Conservation (phyloP, 1,284 basidiomycete genomes). For the Pyrrhoderma noxium region DNA sequence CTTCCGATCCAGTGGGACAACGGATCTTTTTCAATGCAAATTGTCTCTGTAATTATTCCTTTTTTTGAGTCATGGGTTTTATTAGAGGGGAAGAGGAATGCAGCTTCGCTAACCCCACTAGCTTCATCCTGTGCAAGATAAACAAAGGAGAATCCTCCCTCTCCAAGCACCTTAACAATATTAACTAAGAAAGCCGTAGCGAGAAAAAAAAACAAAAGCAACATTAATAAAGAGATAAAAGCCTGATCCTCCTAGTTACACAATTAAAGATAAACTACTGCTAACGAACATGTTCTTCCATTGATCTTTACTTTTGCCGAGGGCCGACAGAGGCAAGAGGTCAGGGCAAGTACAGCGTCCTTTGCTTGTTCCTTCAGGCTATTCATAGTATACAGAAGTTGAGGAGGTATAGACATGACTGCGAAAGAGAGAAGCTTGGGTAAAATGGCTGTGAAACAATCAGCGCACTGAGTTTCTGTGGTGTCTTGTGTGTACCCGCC, state of each 20-base stretch:
- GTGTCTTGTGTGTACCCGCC: too few relatives aligned
- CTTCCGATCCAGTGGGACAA: constrained; percentile 75
- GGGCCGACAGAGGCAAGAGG: constrained; percentile 73
- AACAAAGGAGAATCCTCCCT: constrained; percentile 94
- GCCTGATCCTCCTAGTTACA: too few relatives aligned
- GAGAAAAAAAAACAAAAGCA: not conserved
- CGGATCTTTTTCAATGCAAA: constrained; percentile 95
- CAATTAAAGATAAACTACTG: too few relatives aligned
- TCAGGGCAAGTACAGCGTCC: constrained; percentile 71
- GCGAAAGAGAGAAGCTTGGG: too few relatives aligned
- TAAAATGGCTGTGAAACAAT: too few relatives aligned
- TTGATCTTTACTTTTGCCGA: constrained; percentile 88
- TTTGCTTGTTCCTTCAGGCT: constrained; percentile 67
- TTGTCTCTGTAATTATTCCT: constrained; percentile 46
- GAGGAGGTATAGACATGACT: constrained; percentile 3
- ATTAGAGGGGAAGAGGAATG: too few relatives aligned
- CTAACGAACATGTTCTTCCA: constrained; percentile 72
- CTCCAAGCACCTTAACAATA: constrained; percentile 84
- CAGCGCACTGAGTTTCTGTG: too few relatives aligned
- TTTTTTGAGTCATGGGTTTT: not conserved
- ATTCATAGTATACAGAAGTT: constrained; percentile 41
- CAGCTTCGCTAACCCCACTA: constrained; percentile 48
- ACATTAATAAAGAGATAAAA: too few relatives aligned
- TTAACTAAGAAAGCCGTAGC: too few relatives aligned
- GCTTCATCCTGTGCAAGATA: constrained; percentile 85